Evolutionary conservation across 2,329 filamentous ascomycete genomes (phyloP).

Genomic region (Hymenoscyphus infarciens): DNA sequence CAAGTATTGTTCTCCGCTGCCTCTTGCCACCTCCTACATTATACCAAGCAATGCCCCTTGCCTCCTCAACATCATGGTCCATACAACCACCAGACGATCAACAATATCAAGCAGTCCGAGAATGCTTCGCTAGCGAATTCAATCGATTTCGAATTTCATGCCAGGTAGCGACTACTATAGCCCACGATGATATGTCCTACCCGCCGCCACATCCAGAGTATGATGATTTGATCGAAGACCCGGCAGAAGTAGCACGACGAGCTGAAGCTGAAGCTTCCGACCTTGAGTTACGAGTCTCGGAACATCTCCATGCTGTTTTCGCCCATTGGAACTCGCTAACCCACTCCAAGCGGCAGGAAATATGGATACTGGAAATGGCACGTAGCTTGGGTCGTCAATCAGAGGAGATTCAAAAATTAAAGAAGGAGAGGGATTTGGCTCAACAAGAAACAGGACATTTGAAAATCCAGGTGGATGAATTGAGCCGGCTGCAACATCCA

Average conservation of each 20-base stretch:
- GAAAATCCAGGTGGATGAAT: slow-evolving; percentile 55
- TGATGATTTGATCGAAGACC: slow-evolving; percentile 34
- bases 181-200: slow-evolving; percentile 48
- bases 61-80: slow-evolving; percentile 77
- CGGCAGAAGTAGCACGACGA: slow-evolving; percentile 36
- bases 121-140: slow-evolving; percentile 66
- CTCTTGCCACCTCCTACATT: slow-evolving; percentile 77
- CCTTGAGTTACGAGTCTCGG: slow-evolving; percentile 64
- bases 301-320: slow-evolving; percentile 76
- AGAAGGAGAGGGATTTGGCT: slow-evolving; percentile 42
- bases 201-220: slow-evolving; percentile 33
- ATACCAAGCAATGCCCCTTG: slow-evolving; percentile 71
- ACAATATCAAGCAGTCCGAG: slow-evolving; percentile 68
- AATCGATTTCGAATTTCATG: slow-evolving; percentile 58
- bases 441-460: slow-evolving; percentile 54
- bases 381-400: slow-evolving; percentile 55
- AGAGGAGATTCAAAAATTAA: slow-evolving; percentile 48
- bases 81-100: slow-evolving; percentile 69
- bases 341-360: slow-evolving; percentile 50
- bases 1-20: slow-evolving; percentile 76
- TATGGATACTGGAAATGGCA: slow-evolving; percentile 61
- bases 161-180: slow-evolving; percentile 47
- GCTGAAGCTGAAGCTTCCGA: slow-evolving; percentile 38
- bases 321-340: slow-evolving; percentile 70
- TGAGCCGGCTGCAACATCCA: slow-evolving; percentile 57